phyloP scores from a whole-genome alignment of 176 grass and related monocot species.

The Elaeis guineensis region DNA sequence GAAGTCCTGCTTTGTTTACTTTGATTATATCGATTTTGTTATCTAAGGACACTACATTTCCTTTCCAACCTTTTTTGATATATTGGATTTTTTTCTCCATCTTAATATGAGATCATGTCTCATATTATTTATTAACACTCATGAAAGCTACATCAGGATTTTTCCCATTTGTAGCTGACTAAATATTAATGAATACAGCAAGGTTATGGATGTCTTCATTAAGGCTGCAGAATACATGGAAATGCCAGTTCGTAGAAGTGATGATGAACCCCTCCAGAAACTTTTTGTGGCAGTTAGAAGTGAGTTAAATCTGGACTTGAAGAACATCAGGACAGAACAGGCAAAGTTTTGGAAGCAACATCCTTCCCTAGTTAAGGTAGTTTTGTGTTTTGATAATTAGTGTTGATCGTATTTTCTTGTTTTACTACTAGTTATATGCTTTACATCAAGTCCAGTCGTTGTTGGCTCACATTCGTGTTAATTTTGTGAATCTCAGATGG shows the following conservation, averaged over 20 bases:
- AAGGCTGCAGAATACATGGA: constrained; percentile 98
- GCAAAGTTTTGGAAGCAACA: constrained; percentile 99
- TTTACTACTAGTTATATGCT: too few species aligned
- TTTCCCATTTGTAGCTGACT: constrained; percentile 11
- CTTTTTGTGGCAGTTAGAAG: constrained; percentile 92
- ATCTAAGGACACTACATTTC: too few species aligned
- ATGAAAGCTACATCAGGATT: too few species aligned
- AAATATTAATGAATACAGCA: constrained; percentile 45
- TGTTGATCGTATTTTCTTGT: too few species aligned
- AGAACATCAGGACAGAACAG: constrained; percentile 93
- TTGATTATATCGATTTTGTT: too few species aligned
- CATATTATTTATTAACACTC: too few species aligned
- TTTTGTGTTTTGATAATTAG: background rate
- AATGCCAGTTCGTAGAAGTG: constrained; percentile 91
- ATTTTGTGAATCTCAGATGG: constrained; percentile 53
- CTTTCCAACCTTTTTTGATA: too few species aligned
- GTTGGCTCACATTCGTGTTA: background rate
- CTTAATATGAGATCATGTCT: too few species aligned
- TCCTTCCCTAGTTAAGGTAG: constrained; percentile 87
- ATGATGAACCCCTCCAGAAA: constrained; percentile 95
- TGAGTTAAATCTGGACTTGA: constrained; percentile 95
- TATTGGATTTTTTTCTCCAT: too few species aligned
- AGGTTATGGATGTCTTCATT: constrained; percentile 99
- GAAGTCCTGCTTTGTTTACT: too few species aligned
- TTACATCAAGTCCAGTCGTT: too few species aligned